A percentile compares a stretch with the other conserved stretches of the same genome.
These are phyloP conservation scores for Hanseniaspora lindneri DNA, from an alignment of 805 yeast genomes.

Conservation along the genomic window DNA sequence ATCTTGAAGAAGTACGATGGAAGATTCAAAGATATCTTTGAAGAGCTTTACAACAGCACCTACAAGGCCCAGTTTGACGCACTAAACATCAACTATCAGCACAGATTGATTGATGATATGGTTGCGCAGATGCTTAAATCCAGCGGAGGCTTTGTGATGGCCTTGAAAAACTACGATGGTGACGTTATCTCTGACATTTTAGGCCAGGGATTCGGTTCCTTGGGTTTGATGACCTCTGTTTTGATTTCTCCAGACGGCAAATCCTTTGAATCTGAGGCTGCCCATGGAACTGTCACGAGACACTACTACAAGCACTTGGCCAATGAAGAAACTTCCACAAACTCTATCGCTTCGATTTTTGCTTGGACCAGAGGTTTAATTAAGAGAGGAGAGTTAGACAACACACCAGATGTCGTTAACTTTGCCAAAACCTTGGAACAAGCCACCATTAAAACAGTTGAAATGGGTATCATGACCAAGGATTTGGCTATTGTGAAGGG, in stretches of 20 bases:
- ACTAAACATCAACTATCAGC: conserved; percentile 60
- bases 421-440: conserved; percentile 56
- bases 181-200: conserved; percentile 78
- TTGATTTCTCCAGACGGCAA: conserved; percentile 76
- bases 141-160: conserved; percentile 70
- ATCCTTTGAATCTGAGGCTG: conserved; percentile 77
- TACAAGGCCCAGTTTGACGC: conserved; percentile 49
- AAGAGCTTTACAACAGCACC: conserved; percentile 46
- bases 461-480: conserved; percentile 65
- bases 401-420: conserved; percentile 54
- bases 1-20: conserved; percentile 75
- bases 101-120: conserved; percentile 76
- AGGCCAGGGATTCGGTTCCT: conserved; percentile 77
- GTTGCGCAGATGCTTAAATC: conserved; percentile 82
- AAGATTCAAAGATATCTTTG: conserved; percentile 68
- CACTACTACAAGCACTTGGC: conserved; percentile 72
- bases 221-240: conserved; percentile 76
- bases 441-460: conserved; percentile 62
- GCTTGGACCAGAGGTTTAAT: conserved; percentile 81
- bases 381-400: conserved; percentile 68
- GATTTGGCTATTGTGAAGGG: conserved; percentile 68
- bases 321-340: conserved; percentile 74
- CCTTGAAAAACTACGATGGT: conserved; percentile 76
- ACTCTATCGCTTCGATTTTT: conserved; percentile 73
- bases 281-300: conserved; percentile 81